Evolutionary conservation across 495 filamentous ascomycete species (phyloP).

Genomic region (Neurospora terricola): DNA sequence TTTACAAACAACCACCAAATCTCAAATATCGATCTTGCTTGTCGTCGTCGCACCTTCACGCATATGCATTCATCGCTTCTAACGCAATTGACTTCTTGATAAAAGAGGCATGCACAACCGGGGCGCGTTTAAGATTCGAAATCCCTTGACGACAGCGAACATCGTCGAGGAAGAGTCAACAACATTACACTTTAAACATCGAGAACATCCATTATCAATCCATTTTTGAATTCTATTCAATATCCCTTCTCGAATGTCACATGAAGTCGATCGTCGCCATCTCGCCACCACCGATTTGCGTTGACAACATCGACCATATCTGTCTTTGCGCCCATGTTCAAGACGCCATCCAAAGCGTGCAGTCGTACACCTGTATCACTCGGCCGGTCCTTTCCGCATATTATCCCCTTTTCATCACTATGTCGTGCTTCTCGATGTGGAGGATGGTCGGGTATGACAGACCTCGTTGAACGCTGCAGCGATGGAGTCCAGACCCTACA

Average conservation of each 20-base stretch:
- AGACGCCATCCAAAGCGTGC: background rate
- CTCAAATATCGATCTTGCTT: no score
- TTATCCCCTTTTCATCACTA: background rate
- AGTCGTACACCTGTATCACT: background rate
- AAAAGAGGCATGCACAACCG: no score
- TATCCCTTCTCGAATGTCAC: background rate
- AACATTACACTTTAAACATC: background rate
- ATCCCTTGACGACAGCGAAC: background rate
- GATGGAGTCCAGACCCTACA: background rate
- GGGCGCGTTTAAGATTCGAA: no score
- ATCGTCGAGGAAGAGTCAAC: background rate
- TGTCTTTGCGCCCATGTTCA: background rate
- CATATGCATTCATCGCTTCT: no score
- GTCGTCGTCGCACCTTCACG: no score
- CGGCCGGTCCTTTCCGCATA: background rate
- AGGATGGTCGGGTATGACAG: background rate
- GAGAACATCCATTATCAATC: background rate
- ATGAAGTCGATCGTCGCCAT: background rate
- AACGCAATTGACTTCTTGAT: no score
- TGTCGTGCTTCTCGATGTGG: background rate
- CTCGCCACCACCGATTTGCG: background rate
- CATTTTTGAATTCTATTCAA: no score
- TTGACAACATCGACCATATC: background rate
- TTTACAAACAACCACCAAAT: no score
- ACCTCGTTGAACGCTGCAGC: background rate